These are phyloP conservation scores for Pugionium dolabratum DNA, from an alignment of 345 rosid genomes.

Conservation along the genomic window DNA sequence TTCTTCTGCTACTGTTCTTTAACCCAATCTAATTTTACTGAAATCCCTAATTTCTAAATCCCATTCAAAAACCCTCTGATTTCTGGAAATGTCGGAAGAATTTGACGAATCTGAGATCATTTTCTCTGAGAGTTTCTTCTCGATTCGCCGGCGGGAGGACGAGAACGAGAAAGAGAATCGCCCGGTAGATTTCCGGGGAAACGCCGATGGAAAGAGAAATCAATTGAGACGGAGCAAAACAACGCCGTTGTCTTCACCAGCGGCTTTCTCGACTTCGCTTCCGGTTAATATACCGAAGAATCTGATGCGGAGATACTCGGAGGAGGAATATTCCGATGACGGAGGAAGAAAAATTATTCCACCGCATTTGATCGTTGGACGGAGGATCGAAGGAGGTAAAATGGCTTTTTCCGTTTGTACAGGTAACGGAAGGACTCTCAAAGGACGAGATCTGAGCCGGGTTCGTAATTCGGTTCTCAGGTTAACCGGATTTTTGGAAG, in stretches of 20 bases:
- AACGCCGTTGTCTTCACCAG: constrained; percentile 23
- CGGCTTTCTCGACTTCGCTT: constrained; percentile 28
- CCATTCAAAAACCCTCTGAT: not conserved
- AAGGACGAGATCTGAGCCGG: constrained; percentile 75
- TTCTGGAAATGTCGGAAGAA: constrained; percentile 44
- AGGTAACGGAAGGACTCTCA: constrained; percentile 83
- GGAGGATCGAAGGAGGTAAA: constrained; percentile 57
- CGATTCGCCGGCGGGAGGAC: constrained; percentile 3
- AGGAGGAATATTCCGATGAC: constrained; percentile 36
- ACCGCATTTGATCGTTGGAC: constrained; percentile 43
- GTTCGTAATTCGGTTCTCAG: constrained; percentile 82
- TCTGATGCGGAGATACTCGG: constrained; percentile 22
- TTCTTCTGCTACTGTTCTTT: constrained; percentile 25
- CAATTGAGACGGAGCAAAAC: constrained; percentile 26
- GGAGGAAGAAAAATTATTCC: constrained; percentile 42
- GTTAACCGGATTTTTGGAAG: constrained; percentile 86
- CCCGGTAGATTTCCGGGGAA: constrained; percentile 27
- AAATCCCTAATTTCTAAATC: not conserved
- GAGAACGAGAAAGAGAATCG: constrained; percentile 30
- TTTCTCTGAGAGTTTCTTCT: constrained; percentile 40
- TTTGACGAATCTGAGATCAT: constrained; percentile 57
- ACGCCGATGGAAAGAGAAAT: not conserved
- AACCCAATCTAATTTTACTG: not conserved
- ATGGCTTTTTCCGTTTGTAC: constrained; percentile 74
- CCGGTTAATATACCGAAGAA: constrained; percentile 45